A percentile compares a stretch with the other conserved stretches of the same genome.
These are phyloP conservation scores for Elaeis oleifera DNA, from an alignment of 202 grass and related monocot species.

Conservation along the genomic window DNA sequence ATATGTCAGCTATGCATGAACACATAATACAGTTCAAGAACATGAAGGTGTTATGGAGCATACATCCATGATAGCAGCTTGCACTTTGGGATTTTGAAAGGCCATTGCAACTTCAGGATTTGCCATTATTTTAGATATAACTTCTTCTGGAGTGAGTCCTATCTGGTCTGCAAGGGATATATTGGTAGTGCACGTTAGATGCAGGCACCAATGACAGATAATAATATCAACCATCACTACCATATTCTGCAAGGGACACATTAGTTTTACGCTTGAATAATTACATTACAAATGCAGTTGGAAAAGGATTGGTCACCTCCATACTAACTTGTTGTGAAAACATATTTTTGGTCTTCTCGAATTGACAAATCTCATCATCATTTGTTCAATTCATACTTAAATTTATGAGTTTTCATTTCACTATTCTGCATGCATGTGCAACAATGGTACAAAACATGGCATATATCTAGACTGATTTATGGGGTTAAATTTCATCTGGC, in stretches of 20 bases:
- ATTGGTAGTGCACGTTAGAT: neutral
- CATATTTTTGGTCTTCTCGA: no score
- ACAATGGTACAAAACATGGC: no score
- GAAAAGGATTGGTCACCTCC: no score
- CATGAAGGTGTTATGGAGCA: slow-evolving; percentile 20
- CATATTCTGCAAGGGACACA: neutral
- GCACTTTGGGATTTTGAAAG: slow-evolving; percentile 98
- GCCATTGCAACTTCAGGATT: slow-evolving; percentile 90
- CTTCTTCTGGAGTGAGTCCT: slow-evolving; percentile 91
- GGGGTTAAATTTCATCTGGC: no score
- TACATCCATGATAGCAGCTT: slow-evolving; percentile 99
- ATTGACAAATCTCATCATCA: no score
- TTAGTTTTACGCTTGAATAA: no score
- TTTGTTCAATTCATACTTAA: no score
- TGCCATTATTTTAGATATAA: slow-evolving; percentile 93
- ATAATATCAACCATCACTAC: neutral
- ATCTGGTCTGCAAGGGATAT: slow-evolving; percentile 60
- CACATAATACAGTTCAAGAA: slow-evolving; percentile 8
- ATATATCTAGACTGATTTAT: no score
- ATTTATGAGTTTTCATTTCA: no score
- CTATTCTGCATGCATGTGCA: no score
- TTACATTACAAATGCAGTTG: no score
- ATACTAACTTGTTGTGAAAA: no score
- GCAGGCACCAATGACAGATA: neutral
- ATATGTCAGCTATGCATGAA: slow-evolving; percentile 31